Percentiles rank a stretch among this genome's conserved stretches.
Evolutionary conservation across 768 basidiomycete genomes (phyloP).

Genomic region (Hygrocybe coccinea): DNA sequence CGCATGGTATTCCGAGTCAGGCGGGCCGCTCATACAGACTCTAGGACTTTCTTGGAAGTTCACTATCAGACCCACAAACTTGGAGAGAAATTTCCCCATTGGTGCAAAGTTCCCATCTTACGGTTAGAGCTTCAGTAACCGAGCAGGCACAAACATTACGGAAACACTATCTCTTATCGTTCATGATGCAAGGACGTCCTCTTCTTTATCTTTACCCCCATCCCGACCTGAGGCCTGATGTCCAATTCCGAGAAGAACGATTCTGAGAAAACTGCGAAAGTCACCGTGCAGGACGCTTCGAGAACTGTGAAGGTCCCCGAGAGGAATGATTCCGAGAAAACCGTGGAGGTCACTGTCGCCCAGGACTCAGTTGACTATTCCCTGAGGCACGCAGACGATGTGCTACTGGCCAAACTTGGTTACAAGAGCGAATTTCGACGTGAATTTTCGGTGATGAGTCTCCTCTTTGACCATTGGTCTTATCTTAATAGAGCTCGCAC

Average conservation of each 20-base stretch:
- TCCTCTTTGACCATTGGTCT: conserved; percentile 11
- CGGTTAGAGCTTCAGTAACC: too few relatives aligned
- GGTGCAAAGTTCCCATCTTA: not conserved
- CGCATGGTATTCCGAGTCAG: too few relatives aligned
- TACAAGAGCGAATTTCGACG: conserved; percentile 71
- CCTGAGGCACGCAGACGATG: conserved; percentile 45
- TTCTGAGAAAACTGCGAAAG: too few relatives aligned
- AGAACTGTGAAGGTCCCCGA: too few relatives aligned
- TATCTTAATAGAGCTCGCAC: not conserved
- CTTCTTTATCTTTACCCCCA: too few relatives aligned
- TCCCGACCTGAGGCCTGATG: too few relatives aligned
- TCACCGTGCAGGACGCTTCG: not conserved
- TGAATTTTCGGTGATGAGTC: conserved; percentile 54
- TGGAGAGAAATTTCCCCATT: not conserved
- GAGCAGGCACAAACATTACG: too few relatives aligned
- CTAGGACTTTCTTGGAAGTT: not conserved
- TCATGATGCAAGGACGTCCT: too few relatives aligned
- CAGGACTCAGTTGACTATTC: conserved; percentile 4
- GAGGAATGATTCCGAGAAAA: too few relatives aligned
- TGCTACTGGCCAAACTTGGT: conserved; percentile 57
- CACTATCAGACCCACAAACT: not conserved
- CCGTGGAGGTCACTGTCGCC: not conserved
- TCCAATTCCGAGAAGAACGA: too few relatives aligned
- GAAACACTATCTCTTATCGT: too few relatives aligned
- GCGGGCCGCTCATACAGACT: too few relatives aligned